Conservation (phyloP, 2,329 filamentous ascomycete genomes). For the Aspergillus aculeatinus region DNA sequence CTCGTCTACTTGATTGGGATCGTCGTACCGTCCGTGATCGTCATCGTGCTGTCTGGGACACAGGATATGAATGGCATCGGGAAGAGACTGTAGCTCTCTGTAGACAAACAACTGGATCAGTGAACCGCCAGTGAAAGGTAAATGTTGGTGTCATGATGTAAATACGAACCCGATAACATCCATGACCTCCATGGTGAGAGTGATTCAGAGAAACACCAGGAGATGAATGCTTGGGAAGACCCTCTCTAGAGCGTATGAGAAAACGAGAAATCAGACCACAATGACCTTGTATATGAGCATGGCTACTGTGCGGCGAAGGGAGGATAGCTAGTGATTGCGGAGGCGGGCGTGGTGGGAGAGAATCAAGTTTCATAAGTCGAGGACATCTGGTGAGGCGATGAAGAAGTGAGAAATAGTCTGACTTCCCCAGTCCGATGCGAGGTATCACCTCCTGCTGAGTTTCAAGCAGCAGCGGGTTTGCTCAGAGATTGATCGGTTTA, state of each 20-base stretch:
- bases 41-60: conserved; percentile 65
- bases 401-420: not conserved
- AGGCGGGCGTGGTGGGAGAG: not conserved
- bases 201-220: not conserved
- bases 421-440: not conserved
- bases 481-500: not conserved
- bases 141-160: not conserved
- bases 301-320: conserved; percentile 9
- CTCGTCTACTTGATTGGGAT: conserved; percentile 51
- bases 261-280: not conserved
- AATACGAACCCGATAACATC: conserved; percentile 40
- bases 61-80: conserved; percentile 60
- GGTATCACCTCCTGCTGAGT: not conserved
- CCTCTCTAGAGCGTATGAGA: not conserved
- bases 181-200: conserved; percentile 41
- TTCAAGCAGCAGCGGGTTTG: not conserved
- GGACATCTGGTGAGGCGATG: not conserved
- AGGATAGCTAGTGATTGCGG: conserved; percentile 2
- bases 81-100: conserved; percentile 47
- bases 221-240: not conserved
- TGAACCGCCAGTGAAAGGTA: not conserved
- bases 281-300: conserved; percentile 17
- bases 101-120: conserved; percentile 14
- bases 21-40: conserved; percentile 64
- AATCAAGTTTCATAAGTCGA: not conserved